A percentile compares a stretch with the other conserved stretches of the same genome.
These are phyloP conservation scores for Xylaria flabelliformis DNA, from an alignment of 495 filamentous ascomycete genomes.

Conservation along the genomic window DNA sequence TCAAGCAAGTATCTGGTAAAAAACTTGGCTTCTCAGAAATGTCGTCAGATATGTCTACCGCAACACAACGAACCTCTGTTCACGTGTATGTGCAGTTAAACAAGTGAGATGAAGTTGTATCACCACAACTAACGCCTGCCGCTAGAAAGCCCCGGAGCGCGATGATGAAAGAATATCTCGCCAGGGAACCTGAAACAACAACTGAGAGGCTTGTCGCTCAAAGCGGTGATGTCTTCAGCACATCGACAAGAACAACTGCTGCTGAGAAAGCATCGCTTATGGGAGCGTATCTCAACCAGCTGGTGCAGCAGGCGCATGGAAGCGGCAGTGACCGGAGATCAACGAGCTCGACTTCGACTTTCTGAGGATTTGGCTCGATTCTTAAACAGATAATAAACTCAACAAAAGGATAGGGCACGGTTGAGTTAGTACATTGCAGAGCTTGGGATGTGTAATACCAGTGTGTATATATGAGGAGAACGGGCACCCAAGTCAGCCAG, in stretches of 20 bases:
- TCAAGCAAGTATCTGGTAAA: not conserved
- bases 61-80: not conserved
- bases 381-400: not conserved
- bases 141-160: constrained; percentile 14
- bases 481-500: not conserved
- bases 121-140: constrained; percentile 9
- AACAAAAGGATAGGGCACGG: not conserved
- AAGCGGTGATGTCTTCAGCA: not conserved
- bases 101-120: not conserved
- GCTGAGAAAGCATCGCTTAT: not conserved
- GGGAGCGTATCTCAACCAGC: constrained; percentile 1
- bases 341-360: not conserved
- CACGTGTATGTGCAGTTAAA: constrained; percentile 4
- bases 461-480: not conserved
- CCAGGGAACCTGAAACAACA: constrained; percentile 28
- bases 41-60: not conserved
- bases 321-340: not conserved
- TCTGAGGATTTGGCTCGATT: not conserved
- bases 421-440: not conserved
- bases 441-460: not conserved
- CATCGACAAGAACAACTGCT: not conserved
- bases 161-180: constrained; percentile 36
- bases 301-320: not conserved
- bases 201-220: constrained; percentile 35
- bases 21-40: not conserved